Evolutionary conservation across 116 monocot species (phyloP).

Genomic region (Phalaenopsis hybrid): DNA sequence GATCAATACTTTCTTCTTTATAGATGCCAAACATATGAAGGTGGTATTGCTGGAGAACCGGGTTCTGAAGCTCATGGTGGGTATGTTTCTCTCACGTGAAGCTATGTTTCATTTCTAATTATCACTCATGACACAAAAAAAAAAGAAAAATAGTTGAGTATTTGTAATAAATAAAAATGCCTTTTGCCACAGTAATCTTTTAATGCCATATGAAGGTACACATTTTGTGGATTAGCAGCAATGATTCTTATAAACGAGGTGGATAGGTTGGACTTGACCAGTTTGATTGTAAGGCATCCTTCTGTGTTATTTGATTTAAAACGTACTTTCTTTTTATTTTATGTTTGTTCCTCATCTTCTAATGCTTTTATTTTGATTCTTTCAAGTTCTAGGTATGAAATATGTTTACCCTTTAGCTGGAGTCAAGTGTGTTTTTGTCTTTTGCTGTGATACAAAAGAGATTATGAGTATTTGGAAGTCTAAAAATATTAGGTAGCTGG

Average conservation of each 20-base stretch:
- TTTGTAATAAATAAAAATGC: background rate
- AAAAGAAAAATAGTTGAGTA: no score
- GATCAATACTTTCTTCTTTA: slow-evolving; percentile 11
- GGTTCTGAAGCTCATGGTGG: slow-evolving; percentile 99
- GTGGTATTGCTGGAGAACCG: slow-evolving; percentile 97
- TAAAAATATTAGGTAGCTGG: no score
- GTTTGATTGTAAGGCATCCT: slow-evolving; percentile 63
- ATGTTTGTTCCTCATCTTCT: background rate
- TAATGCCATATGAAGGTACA: slow-evolving; percentile 57
- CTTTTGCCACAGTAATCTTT: background rate
- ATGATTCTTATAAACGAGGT: slow-evolving; percentile 89
- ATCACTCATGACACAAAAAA: background rate
- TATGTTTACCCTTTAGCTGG: background rate
- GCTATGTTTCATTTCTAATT: slow-evolving; percentile 1
- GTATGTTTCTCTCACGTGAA: slow-evolving; percentile 50
- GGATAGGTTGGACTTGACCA: slow-evolving; percentile 66
- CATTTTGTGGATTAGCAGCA: slow-evolving; percentile 91
- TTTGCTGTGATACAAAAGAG: background rate
- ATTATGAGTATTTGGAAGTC: no score
- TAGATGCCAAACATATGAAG: slow-evolving; percentile 99
- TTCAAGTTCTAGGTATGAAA: background rate
- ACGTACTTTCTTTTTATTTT: background rate
- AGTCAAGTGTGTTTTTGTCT: background rate
- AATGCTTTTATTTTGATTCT: background rate
- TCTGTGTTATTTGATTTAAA: background rate